Conservation (phyloP, 2,329 filamentous ascomycete genomes). For the Beauveria australis region DNA sequence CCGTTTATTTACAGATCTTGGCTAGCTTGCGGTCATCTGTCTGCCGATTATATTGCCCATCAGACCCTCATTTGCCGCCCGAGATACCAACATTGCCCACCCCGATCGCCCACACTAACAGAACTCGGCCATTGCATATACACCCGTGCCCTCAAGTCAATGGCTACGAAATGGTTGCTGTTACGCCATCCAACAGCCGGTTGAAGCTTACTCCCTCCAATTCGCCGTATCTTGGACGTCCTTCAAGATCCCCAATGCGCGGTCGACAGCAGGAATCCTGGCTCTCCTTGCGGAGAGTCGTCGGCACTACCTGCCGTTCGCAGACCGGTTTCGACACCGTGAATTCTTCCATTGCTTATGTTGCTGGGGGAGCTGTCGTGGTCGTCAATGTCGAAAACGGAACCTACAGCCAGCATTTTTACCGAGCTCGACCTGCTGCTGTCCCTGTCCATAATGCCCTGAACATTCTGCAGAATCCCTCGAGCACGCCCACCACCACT, state of each 20-base stretch:
- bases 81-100: background rate
- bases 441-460: constrained; percentile 54
- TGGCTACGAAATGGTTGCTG: constrained; percentile 47
- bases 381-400: constrained; percentile 71
- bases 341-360: constrained; percentile 74
- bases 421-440: constrained; percentile 73
- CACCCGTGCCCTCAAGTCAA: constrained; percentile 26
- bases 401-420: constrained; percentile 72
- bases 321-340: constrained; percentile 82
- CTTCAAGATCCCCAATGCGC: constrained; percentile 54
- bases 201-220: constrained; percentile 68
- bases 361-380: constrained; percentile 88
- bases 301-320: constrained; percentile 81
- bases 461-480: constrained; percentile 42
- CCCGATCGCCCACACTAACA: background rate
- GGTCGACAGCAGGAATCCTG: constrained; percentile 45
- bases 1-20: background rate
- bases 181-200: constrained; percentile 48
- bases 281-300: constrained; percentile 72
- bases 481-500: constrained; percentile 41
- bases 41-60: background rate
- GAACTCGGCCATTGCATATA: background rate
- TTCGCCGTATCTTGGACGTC: constrained; percentile 59
- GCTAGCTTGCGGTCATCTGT: background rate
- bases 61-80: background rate